These are phyloP conservation scores for Strigomonas culicis DNA, from an alignment of 208 protist genomes.

Conservation along the genomic window DNA sequence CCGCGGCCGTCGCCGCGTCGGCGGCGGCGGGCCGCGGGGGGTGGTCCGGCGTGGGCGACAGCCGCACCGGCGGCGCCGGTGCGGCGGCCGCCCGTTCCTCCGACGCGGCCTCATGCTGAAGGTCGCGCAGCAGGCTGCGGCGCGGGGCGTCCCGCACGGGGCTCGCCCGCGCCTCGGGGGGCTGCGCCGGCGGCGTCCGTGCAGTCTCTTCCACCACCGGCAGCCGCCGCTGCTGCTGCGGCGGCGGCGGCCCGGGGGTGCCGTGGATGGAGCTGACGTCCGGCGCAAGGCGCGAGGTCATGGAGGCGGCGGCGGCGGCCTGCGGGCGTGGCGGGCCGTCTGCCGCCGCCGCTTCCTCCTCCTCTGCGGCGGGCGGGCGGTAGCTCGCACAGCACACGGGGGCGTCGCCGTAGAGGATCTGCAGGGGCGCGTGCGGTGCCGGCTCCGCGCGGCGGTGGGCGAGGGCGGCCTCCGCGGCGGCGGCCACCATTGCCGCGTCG, in stretches of 20 bases:
- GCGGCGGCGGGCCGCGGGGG: no score
- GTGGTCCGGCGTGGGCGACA: not conserved
- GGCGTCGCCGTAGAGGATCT: conserved; percentile 1
- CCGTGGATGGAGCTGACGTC: not conserved
- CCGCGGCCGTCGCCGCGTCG: no score
- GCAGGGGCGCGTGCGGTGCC: not conserved
- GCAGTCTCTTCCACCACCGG: not conserved
- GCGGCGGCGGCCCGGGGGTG: no score
- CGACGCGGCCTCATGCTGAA: not conserved
- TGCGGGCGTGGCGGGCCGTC: not conserved
- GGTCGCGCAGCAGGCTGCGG: conserved; percentile 8
- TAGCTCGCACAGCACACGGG: not conserved
- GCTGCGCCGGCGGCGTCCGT: not conserved
- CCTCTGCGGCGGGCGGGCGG: no score
- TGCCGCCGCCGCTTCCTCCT: not conserved
- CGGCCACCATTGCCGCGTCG: conserved; percentile 6
- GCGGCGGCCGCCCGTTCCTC: not conserved
- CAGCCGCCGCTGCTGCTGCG: not conserved
- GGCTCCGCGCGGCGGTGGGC: conserved; percentile 10
- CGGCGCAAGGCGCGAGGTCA: not conserved
- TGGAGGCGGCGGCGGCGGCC: no score
- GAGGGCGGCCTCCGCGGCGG: conserved; percentile 23
- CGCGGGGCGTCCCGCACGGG: not conserved
- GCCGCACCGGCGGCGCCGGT: not conserved
- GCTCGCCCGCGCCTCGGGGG: not conserved